Conservation (phyloP, 352 stramenopile species). For the Paralagenidium karlingii region DNA sequence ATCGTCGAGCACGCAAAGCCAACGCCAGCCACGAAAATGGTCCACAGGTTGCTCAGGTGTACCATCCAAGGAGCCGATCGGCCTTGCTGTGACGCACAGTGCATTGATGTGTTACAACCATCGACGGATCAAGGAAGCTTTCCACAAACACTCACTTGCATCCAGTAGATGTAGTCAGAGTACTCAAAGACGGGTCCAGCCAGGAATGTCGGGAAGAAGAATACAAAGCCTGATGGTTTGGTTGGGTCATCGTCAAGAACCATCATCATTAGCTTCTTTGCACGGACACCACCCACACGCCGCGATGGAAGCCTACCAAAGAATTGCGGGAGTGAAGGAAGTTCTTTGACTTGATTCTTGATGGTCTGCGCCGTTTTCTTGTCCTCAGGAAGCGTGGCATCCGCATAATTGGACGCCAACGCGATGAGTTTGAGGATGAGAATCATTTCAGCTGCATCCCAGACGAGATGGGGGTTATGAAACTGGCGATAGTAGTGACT, state of each 20-base stretch:
- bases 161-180: slow-evolving; percentile 75
- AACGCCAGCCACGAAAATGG: slow-evolving; percentile 34
- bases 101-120: neutral
- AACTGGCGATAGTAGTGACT: slow-evolving; percentile 82
- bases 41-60: too few species aligned
- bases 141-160: slow-evolving; percentile 22
- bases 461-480: slow-evolving; percentile 43
- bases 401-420: slow-evolving; percentile 73
- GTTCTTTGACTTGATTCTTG: slow-evolving; percentile 54
- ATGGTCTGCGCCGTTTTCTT: slow-evolving; percentile 58
- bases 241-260: neutral
- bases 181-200: slow-evolving; percentile 75
- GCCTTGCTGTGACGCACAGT: slow-evolving; percentile 17
- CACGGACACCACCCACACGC: too few species aligned
- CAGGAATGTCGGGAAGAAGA: slow-evolving; percentile 83
- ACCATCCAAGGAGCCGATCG: slow-evolving; percentile 45
- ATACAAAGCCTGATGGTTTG: slow-evolving; percentile 46
- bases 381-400: slow-evolving; percentile 51
- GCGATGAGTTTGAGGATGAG: slow-evolving; percentile 73
- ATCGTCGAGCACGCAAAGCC: slow-evolving; percentile 66
- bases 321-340: slow-evolving; percentile 55
- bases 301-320: slow-evolving; percentile 27
- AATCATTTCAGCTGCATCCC: slow-evolving; percentile 47
- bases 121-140: neutral
- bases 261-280: neutral